These are phyloP conservation scores for Fragaria iinumae DNA, from an alignment of 306 rosid species.

Conservation along the genomic window DNA sequence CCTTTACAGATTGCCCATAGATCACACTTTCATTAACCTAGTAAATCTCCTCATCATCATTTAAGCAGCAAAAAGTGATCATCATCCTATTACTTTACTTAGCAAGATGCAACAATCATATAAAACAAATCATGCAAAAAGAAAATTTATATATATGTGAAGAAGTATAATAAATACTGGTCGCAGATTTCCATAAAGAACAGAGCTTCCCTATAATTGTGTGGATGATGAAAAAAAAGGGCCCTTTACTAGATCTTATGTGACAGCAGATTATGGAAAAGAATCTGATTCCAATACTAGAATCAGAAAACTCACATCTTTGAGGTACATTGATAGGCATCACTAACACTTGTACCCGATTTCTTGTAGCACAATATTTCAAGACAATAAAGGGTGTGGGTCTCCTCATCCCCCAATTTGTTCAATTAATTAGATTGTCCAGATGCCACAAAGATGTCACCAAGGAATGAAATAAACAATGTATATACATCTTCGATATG, in stretches of 20 bases:
- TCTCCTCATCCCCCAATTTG: background rate
- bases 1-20: background rate
- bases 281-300: background rate
- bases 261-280: background rate
- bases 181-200: no score
- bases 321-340: background rate
- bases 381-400: background rate
- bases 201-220: no score
- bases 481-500: background rate
- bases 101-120: background rate
- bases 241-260: background rate
- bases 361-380: background rate
- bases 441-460: background rate
- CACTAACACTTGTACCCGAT: background rate
- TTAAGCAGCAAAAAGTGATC: background rate
- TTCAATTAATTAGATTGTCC: background rate
- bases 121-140: background rate
- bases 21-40: slow-evolving; percentile 3
- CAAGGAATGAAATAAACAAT: background rate
- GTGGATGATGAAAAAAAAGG: no score
- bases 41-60: background rate
- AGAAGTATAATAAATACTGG: no score
- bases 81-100: background rate
- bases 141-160: no score
- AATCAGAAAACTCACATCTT: background rate